Evolutionary conservation across 176 grass and related monocot species (phyloP).

Genomic region (Alloteropsis semialata): DNA sequence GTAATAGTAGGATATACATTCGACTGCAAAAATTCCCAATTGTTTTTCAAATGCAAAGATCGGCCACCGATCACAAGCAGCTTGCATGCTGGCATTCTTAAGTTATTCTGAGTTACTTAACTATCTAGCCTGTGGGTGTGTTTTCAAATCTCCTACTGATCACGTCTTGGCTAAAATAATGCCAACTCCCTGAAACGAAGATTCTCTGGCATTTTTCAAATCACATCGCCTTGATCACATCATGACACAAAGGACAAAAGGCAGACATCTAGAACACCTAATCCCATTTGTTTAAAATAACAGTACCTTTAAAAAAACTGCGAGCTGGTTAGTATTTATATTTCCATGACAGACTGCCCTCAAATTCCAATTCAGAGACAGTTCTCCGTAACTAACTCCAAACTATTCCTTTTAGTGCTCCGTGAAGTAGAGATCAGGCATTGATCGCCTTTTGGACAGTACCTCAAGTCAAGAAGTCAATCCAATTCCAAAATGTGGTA

Average conservation of each 20-base stretch:
- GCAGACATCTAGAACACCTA: slow-evolving; percentile 30
- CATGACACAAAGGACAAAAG: slow-evolving; percentile 36
- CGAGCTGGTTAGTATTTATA: slow-evolving; percentile 29
- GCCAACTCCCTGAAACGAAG: slow-evolving; percentile 25
- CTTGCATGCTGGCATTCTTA: slow-evolving; percentile 9
- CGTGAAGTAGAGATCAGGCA: slow-evolving; percentile 28
- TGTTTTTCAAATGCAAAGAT: slow-evolving; percentile 7
- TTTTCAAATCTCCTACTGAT: slow-evolving; percentile 34
- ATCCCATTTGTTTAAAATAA: slow-evolving; percentile 31
- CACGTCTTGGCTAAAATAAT: slow-evolving; percentile 29
- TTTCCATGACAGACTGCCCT: slow-evolving; percentile 33
- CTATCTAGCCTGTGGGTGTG: not conserved
- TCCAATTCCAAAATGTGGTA: slow-evolving; percentile 26
- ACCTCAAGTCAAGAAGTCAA: slow-evolving; percentile 48
- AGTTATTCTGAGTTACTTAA: not conserved
- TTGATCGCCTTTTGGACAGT: slow-evolving; percentile 24
- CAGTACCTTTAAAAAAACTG: slow-evolving; percentile 6
- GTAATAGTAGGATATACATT: not conserved
- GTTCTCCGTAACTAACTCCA: slow-evolving; percentile 42
- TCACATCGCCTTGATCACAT: slow-evolving; percentile 35
- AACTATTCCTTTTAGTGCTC: slow-evolving; percentile 33
- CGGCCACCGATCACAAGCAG: not conserved
- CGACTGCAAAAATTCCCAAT: not conserved
- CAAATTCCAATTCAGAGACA: slow-evolving; percentile 51
- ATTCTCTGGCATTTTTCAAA: slow-evolving; percentile 41